Conservation (phyloP, 176 grass and related monocot genomes). For the Areca catechu region DNA sequence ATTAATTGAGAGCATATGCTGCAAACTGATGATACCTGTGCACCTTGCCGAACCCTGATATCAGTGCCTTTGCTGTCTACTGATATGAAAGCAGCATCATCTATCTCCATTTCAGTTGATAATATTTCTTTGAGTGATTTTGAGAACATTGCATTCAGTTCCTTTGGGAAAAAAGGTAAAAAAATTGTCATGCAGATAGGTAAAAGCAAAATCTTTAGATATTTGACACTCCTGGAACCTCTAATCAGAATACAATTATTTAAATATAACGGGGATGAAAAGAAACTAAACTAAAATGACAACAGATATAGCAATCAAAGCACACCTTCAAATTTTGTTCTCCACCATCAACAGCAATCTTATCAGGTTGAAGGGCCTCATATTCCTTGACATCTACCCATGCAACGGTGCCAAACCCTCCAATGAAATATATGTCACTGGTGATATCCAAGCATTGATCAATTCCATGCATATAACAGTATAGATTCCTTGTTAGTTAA, state of each 20-base stretch:
- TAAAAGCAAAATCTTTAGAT: no score
- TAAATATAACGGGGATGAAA: no score
- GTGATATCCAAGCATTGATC: not conserved
- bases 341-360: constrained; percentile 74
- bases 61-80: constrained; percentile 97
- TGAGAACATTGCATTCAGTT: constrained; percentile 89
- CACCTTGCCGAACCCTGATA: constrained; percentile 86
- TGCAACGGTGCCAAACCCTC: constrained; percentile 97
- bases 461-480: no score
- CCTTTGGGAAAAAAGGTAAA: constrained; percentile 25
- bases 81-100: constrained; percentile 96
- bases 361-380: constrained; percentile 74
- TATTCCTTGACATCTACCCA: constrained; percentile 96
- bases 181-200: not conserved
- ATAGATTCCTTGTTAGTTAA: no score
- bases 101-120: constrained; percentile 69
- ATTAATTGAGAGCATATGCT: no score
- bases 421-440: constrained; percentile 97
- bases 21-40: constrained; percentile 48
- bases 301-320: no score
- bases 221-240: no score
- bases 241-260: no score
- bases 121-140: constrained; percentile 83
- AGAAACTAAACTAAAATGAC: no score
- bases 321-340: constrained; percentile 89